Evolutionary conservation across 495 filamentous ascomycete genomes (phyloP), one percentile per base, ranked within the genome.

Genomic region (Podospora pseudopauciseta): DNA sequence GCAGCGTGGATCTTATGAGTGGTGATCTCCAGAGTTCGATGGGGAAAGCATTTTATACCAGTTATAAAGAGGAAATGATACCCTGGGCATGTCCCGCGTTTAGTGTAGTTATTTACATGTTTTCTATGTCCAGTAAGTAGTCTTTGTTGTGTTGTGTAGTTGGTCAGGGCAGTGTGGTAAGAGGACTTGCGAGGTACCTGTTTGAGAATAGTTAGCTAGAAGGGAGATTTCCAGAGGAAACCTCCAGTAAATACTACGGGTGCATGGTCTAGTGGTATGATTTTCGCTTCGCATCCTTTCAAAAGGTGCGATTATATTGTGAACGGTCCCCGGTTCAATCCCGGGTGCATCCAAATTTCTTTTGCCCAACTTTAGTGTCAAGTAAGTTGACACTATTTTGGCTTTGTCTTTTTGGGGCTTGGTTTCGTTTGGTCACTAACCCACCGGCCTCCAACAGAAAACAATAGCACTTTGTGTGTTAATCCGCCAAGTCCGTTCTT

Each of bases 211-310:
- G 23, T 23, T 23, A 23, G 23, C 23, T 23, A 23, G 23, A 23
- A 23, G 23, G 23, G 23, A 23, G 23, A 23, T 23, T 23, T 2
- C 23, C 23, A 5, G 3, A 39, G 34, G 0, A 4, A 11, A 0
- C 3, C 5, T 5, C 5, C 34, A 49, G 13, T 13, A 49, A 49
- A 1, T 49, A 11, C 32, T 18, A 30, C 27, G 67, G 67, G 67
- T 63, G 65, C 60, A 65, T 69, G 67, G 67, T 69, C 67, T 69
- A 69, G 67, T 55, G 67, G 67, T 69, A 69, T 69, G 67, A 69
- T 69, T 69, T 69, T 65, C 67, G 67, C 67, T 69, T 69, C 67
- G 67, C 67, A 69, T 65, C 60, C 60, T 19, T 20, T 23, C 20
- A 11, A 27, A 39, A 68, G 65, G 67, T 63, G 39, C 56, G 18